Evolutionary conservation across 495 filamentous ascomycete genomes (phyloP).

Genomic region (Lasiosphaeria miniovina): DNA sequence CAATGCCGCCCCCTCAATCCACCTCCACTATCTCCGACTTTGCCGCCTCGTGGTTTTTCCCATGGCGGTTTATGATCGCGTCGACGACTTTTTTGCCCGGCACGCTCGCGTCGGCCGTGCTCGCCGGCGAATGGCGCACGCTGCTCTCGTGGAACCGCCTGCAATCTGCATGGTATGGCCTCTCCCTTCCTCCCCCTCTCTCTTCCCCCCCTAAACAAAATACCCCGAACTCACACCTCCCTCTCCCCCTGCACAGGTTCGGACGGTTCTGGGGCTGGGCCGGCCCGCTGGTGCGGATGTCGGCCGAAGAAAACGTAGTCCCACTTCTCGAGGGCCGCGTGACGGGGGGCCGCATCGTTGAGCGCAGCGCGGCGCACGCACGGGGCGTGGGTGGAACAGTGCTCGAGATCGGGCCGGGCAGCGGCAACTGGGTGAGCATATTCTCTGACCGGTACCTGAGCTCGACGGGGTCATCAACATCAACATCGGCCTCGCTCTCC

Average conservation of each 20-base stretch:
- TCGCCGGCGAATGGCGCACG: constrained; percentile 18
- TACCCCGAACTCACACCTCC: too few species aligned
- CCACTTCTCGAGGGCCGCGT: constrained; percentile 43
- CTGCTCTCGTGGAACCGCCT: constrained; percentile 35
- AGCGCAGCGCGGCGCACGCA: constrained; percentile 14
- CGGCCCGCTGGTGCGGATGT: constrained; percentile 36
- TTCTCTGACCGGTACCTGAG: constrained; percentile 24
- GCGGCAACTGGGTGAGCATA: constrained; percentile 44
- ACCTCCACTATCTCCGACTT: constrained; percentile 4
- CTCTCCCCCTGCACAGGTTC: constrained; percentile 30
- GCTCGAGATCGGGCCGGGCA: constrained; percentile 49
- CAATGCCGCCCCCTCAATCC: background rate
- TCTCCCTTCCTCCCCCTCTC: too few species aligned
- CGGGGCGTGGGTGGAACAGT: constrained; percentile 36
- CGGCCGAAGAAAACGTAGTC: constrained; percentile 29
- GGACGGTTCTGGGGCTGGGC: constrained; percentile 43
- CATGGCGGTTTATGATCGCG: constrained; percentile 38
- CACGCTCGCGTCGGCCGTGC: constrained; percentile 33
- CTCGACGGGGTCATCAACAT: background rate
- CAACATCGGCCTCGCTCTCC: too few species aligned
- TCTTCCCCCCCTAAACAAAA: too few species aligned
- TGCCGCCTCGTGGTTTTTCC: constrained; percentile 30
- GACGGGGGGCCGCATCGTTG: constrained; percentile 20
- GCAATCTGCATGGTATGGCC: constrained; percentile 35
- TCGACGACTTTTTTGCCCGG: constrained; percentile 37